phyloP scores from a whole-genome alignment of 164 flowering plant genomes.

The Warburgia ugandensis region DNA sequence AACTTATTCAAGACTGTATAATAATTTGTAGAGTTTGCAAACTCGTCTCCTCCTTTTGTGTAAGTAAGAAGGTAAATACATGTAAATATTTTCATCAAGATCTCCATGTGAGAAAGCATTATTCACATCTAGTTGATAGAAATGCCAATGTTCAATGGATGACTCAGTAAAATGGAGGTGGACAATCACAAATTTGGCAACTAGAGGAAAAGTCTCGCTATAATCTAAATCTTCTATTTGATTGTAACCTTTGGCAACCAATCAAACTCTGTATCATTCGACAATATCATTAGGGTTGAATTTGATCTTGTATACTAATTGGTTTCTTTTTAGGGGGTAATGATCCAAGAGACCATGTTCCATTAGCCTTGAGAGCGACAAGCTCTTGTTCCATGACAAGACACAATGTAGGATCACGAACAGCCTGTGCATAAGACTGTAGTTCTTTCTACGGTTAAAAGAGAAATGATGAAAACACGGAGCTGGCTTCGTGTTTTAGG shows the following conservation, averaged over 20 bases:
- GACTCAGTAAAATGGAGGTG: neutral
- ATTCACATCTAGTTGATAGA: neutral
- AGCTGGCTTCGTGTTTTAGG: conserved; percentile 3
- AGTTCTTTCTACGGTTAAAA: too few relatives aligned
- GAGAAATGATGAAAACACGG: conserved; percentile 17
- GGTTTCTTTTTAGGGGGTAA: conserved; percentile 1
- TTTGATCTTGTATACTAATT: too few relatives aligned
- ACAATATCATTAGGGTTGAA: too few relatives aligned
- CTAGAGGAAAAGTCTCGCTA: too few relatives aligned
- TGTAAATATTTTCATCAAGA: neutral
- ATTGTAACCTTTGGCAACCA: conserved; percentile 2
- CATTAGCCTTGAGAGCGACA: conserved; percentile 1
- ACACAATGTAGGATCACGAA: too few relatives aligned
- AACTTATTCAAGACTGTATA: too few relatives aligned
- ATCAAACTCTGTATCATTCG: too few relatives aligned
- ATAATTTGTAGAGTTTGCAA: too few relatives aligned
- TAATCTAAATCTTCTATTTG: too few relatives aligned
- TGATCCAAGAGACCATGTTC: neutral
- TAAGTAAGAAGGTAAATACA: neutral
- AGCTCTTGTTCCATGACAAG: conserved; percentile 2
- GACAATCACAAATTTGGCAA: too few relatives aligned
- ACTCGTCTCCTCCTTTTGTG: conserved; percentile 3
- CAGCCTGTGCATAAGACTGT: too few relatives aligned
- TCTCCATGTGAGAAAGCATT: too few relatives aligned
- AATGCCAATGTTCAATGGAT: neutral